Base-by-base conservation (phyloP, 129 eudicot species). In the Lactuca saligna region DNA sequence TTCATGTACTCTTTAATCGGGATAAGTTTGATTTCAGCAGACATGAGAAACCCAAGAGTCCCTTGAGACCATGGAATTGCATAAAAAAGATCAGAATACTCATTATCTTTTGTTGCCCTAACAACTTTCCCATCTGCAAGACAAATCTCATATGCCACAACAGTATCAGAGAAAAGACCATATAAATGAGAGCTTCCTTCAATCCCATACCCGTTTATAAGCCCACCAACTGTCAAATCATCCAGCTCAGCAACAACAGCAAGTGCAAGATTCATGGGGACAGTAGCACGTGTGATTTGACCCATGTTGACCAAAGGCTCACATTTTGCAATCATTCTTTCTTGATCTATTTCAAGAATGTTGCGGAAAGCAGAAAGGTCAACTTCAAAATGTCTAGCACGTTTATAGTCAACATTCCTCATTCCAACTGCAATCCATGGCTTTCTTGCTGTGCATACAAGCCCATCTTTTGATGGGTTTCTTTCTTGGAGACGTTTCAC, bases 41-140 rank as follows among this genome's bases (percentile, higher is more conserved):
- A 75, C 61, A 93, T 84, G 17, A 93, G 97, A 35, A 93, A 86
- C 55, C 99, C 99, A 4, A 93, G 84, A 13, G 99, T 93, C 10
- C 99, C 97, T 70, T 93, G 99, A 73, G 99, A 93, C 99, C 99
- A 93, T 4, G 99, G 99, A 60, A 93, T 83, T 34, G 97, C 97
- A 9, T 93, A 89, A 72, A 89, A 93, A 42, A 93, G 99, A 53
- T 93, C 99, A 8, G 99, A 87, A 65, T 77, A 89, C 50, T 93
- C 95, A 20, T 93, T 93, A 74, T 93, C 99, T 83, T 82, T 93
- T 44, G 99, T 93, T 55, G 93, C 99, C 61, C 99, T 77, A 56
- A 93, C 99, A 49, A 93, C 76, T 66, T 57, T 56, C 33, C 99
- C 99, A 59, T 84, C 80, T 7, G 99, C 92, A 53, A 93, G 82